Conservation (phyloP, 768 basidiomycete genomes). For the Megacollybia marginata region DNA sequence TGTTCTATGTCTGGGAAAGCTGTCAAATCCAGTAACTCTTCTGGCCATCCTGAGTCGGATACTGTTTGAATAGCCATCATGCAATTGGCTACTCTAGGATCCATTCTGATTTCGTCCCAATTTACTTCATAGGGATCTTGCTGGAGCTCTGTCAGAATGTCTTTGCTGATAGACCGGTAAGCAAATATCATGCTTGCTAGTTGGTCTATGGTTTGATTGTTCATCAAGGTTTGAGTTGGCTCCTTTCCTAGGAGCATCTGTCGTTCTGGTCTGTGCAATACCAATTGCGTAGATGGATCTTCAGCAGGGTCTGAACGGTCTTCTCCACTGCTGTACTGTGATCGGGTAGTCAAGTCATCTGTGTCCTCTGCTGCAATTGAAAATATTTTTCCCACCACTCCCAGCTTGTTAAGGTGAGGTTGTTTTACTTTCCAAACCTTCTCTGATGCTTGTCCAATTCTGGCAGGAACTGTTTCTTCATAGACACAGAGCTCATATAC, state of each 20-base stretch:
- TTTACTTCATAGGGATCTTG: not conserved
- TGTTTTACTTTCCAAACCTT: not conserved
- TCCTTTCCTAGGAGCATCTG: too few relatives aligned
- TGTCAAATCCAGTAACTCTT: not conserved
- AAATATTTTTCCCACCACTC: not conserved
- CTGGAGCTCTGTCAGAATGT: not conserved
- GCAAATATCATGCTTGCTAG: too few relatives aligned
- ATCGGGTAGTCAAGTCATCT: not conserved
- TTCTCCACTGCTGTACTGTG: not conserved
- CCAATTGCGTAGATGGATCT: too few relatives aligned
- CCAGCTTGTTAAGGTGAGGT: not conserved
- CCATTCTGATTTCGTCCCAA: not conserved
- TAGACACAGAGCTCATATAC: too few relatives aligned
- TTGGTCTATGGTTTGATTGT: too few relatives aligned
- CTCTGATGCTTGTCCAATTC: not conserved
- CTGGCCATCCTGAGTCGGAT: not conserved
- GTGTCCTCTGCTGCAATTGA: not conserved
- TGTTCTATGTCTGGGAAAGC: not conserved
- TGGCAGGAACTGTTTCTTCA: too few relatives aligned
- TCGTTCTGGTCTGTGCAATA: too few relatives aligned
- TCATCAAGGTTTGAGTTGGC: too few relatives aligned
- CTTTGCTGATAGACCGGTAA: not conserved
- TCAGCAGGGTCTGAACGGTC: too few relatives aligned
- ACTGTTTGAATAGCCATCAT: too few relatives aligned
- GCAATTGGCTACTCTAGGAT: not conserved